Conservation (phyloP, 805 yeast genomes). For the Scheffersomyces ergatensis region DNA sequence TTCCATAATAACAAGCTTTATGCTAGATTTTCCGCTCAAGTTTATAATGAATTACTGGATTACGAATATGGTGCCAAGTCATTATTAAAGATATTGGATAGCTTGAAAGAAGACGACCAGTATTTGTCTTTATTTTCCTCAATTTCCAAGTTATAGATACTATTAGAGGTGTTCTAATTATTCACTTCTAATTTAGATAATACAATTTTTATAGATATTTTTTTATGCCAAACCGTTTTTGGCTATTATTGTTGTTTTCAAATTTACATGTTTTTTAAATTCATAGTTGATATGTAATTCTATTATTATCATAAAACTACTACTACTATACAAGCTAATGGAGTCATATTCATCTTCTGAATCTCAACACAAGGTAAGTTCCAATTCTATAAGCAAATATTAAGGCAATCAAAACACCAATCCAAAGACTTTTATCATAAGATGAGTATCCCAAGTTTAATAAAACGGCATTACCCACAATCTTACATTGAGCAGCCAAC, state of each 20-base stretch:
- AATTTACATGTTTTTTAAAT: no score
- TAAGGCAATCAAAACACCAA: conserved; percentile 30
- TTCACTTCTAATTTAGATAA: no score
- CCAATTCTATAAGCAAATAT: conserved; percentile 24
- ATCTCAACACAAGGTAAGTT: conserved; percentile 20
- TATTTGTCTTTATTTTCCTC: background rate
- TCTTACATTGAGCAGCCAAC: conserved; percentile 25
- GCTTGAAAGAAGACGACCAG: background rate
- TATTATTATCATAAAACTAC: no score
- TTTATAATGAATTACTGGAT: conserved; percentile 58
- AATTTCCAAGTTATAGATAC: background rate
- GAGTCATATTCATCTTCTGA: background rate
- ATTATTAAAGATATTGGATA: conserved; percentile 23
- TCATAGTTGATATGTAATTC: no score
- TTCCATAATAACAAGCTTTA: conserved; percentile 31
- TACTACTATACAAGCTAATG: no score
- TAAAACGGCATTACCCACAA: conserved; percentile 32
- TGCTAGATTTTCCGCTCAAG: conserved; percentile 56
- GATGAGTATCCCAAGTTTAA: conserved; percentile 25
- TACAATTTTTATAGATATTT: no score
- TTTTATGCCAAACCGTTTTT: no score
- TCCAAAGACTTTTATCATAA: conserved; percentile 29
- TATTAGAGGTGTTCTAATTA: no score
- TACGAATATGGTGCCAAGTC: conserved; percentile 45
- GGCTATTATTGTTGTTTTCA: no score